Percentiles rank a stretch among this genome's conserved stretches.
These are phyloP conservation scores for Brettanomyces anomalus DNA, from an alignment of 805 yeast genomes.

Conservation along the genomic window DNA sequence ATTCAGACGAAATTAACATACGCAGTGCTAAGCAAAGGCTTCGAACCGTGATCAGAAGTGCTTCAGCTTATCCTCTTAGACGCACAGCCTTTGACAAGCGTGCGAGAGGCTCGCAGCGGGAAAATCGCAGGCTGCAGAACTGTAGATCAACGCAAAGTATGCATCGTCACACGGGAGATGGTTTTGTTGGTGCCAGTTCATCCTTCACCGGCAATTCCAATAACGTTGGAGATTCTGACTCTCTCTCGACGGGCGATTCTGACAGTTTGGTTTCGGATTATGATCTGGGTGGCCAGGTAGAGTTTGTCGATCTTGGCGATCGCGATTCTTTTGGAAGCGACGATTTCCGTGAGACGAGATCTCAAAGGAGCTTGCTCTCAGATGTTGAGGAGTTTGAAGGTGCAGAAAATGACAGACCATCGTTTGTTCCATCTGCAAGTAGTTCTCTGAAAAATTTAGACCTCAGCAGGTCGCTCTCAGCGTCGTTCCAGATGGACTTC, in stretches of 20 bases:
- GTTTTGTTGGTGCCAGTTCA: not conserved
- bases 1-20: constrained; percentile 46
- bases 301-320: constrained; percentile 22
- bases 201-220: not conserved
- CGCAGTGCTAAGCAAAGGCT: constrained; percentile 38
- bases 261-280: constrained; percentile 11
- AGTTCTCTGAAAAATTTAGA: not conserved
- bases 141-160: constrained; percentile 5
- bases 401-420: not conserved
- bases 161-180: constrained; percentile 5
- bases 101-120: not conserved
- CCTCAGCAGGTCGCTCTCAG: constrained; percentile 18
- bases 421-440: not conserved
- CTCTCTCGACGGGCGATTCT: not conserved
- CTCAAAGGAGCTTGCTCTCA: not conserved
- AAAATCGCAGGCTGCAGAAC: not conserved
- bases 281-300: constrained; percentile 15
- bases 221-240: not conserved
- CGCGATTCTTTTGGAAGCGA: constrained; percentile 16
- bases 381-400: not conserved
- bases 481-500: constrained; percentile 21
- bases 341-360: not conserved
- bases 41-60: constrained; percentile 23
- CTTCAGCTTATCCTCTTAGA: constrained; percentile 25
- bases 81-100: constrained; percentile 6